These are phyloP conservation scores for Boechera divaricarpa DNA, from an alignment of 345 rosid genomes.

Conservation along the genomic window DNA sequence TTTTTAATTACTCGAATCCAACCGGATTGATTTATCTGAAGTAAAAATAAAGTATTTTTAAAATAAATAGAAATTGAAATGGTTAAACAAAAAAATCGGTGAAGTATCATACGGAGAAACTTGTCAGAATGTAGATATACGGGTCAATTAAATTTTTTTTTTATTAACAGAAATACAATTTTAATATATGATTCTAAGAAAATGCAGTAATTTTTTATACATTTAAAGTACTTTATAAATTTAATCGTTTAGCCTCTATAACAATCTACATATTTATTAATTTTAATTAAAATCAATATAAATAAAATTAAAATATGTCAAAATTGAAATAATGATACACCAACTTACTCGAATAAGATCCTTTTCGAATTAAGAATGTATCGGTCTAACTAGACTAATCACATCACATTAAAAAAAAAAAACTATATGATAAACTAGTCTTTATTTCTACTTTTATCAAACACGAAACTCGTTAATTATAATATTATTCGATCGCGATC, in stretches of 20 bases:
- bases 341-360: background rate
- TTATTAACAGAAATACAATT: background rate
- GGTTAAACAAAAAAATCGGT: background rate
- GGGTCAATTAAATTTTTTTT: background rate
- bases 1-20: no score
- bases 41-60: background rate
- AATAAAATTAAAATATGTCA: background rate
- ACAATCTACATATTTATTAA: no score
- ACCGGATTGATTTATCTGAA: background rate
- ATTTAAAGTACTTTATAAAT: no score
- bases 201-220: no score
- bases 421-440: slow-evolving; percentile 3
- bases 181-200: no score
- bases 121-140: background rate
- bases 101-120: background rate
- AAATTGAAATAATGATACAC: background rate
- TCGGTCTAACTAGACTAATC: slow-evolving; percentile 18
- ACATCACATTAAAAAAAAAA: background rate
- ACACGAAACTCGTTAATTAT: slow-evolving; percentile 11
- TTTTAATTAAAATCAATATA: background rate
- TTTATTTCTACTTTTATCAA: background rate
- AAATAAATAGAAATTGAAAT: background rate
- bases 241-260: no score
- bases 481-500: slow-evolving; percentile 10
- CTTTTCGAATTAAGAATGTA: background rate